A percentile compares a stretch with the other conserved stretches of the same genome.
These are phyloP conservation scores for Zygoascus flipseniorum DNA, from an alignment of 805 yeast genomes.

Conservation along the genomic window DNA sequence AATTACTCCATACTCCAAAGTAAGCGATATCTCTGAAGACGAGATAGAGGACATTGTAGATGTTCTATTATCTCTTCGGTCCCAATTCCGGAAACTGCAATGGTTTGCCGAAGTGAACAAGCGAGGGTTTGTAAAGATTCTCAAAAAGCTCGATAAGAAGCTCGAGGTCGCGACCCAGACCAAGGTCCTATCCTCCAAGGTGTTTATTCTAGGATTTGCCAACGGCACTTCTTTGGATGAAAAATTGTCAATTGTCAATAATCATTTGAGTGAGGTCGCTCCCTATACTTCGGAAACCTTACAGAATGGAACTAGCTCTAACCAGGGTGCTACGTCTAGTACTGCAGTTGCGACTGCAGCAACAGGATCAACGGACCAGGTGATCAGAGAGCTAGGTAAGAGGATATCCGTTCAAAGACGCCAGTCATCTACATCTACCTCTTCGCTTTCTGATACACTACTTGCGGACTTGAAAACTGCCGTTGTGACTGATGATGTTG, in stretches of 20 bases:
- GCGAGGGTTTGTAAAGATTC: conserved; percentile 79
- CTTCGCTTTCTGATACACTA: conserved; percentile 7
- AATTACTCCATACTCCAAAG: conserved; percentile 6
- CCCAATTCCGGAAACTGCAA: conserved; percentile 70
- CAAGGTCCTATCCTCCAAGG: conserved; percentile 54
- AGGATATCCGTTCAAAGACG: not conserved
- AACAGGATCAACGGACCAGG: conserved; percentile 6
- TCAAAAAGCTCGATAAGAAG: conserved; percentile 87
- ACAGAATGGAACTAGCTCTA: not conserved
- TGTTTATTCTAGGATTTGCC: conserved; percentile 69
- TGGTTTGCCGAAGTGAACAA: conserved; percentile 93
- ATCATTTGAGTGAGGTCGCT: conserved; percentile 20
- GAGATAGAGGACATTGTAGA: conserved; percentile 58
- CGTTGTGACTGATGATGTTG: conserved; percentile 38
- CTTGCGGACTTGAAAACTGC: conserved; percentile 15
- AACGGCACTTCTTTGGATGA: conserved; percentile 53
- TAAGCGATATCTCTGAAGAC: conserved; percentile 34
- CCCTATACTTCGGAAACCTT: conserved; percentile 15
- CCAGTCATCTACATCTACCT: conserved; percentile 1
- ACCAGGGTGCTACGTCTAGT: not conserved
- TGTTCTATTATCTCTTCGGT: conserved; percentile 66
- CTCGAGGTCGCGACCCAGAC: conserved; percentile 50
- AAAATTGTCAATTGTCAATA: conserved; percentile 34
- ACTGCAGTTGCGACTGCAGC: not conserved
- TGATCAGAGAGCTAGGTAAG: conserved; percentile 6